These are phyloP conservation scores for Trichocomaceae sp. DNA, from an alignment of 2,329 filamentous ascomycete genomes.

Conservation along the genomic window DNA sequence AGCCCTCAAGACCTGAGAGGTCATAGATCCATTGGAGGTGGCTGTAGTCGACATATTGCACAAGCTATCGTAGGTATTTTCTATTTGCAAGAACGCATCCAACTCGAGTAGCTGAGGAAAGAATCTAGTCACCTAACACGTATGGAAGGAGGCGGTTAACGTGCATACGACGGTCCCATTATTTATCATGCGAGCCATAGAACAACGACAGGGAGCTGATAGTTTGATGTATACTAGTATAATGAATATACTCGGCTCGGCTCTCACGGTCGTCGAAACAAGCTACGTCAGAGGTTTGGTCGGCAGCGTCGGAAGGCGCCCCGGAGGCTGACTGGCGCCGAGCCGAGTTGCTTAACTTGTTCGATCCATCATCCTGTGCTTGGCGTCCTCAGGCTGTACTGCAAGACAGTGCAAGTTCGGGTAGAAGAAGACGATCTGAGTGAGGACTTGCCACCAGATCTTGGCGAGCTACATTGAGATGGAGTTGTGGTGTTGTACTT, in stretches of 20 bases:
- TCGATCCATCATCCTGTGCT: too few relatives aligned
- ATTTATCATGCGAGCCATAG: not conserved
- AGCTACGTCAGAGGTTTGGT: not conserved
- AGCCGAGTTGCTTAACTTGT: not conserved
- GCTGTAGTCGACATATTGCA: slow-evolving; percentile 12
- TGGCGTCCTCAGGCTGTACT: too few relatives aligned
- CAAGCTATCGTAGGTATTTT: not conserved
- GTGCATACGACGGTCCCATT: not conserved
- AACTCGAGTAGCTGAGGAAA: not conserved
- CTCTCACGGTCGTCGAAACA: not conserved
- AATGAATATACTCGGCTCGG: too few relatives aligned
- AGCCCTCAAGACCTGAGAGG: slow-evolving; percentile 12
- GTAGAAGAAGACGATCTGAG: too few relatives aligned
- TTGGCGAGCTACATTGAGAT: too few relatives aligned
- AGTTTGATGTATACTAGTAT: too few relatives aligned
- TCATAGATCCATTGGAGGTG: slow-evolving; percentile 11
- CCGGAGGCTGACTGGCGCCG: not conserved
- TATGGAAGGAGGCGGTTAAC: not conserved
- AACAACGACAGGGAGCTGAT: not conserved
- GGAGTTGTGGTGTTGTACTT: too few relatives aligned
- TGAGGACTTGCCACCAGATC: too few relatives aligned
- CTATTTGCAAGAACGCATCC: not conserved
- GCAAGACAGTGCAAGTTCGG: too few relatives aligned
- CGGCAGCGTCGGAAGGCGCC: not conserved
- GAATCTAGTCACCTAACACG: not conserved